Percentiles rank a stretch among this genome's conserved stretches.
These are phyloP conservation scores for Hortaea sp. DNA, from an alignment of 2,329 filamentous ascomycete genomes.

Conservation along the genomic window DNA sequence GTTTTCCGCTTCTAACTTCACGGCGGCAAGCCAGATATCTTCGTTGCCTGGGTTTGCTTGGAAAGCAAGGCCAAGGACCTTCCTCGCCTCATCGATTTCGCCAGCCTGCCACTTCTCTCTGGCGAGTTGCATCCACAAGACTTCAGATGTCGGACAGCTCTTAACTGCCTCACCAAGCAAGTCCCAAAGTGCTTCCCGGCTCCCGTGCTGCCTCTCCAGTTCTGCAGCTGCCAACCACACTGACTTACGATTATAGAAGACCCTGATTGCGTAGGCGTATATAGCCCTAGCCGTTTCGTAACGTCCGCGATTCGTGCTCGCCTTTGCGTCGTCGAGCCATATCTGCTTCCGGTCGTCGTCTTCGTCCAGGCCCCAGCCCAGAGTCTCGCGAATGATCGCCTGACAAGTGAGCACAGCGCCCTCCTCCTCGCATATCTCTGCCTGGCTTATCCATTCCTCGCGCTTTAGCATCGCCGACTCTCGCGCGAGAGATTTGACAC, in stretches of 20 bases:
- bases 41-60: slow-evolving; percentile 94
- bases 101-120: slow-evolving; percentile 89
- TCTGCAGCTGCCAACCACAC: slow-evolving; percentile 88
- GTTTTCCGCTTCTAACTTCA: slow-evolving; percentile 91
- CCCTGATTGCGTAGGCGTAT: slow-evolving; percentile 77
- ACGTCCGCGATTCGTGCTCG: slow-evolving; percentile 67
- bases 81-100: slow-evolving; percentile 74
- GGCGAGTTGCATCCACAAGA: slow-evolving; percentile 90
- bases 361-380: slow-evolving; percentile 88
- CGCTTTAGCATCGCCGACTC: slow-evolving; percentile 95
- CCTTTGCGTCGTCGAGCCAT: slow-evolving; percentile 88
- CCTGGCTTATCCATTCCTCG: slow-evolving; percentile 93
- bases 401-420: slow-evolving; percentile 77
- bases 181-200: slow-evolving; percentile 69
- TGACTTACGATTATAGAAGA: slow-evolving; percentile 80
- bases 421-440: slow-evolving; percentile 89
- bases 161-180: slow-evolving; percentile 89
- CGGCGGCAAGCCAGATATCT: slow-evolving; percentile 93
- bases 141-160: slow-evolving; percentile 81
- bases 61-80: slow-evolving; percentile 81
- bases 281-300: slow-evolving; percentile 91
- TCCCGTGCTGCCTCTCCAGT: slow-evolving; percentile 81
- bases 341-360: slow-evolving; percentile 93
- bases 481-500: slow-evolving; percentile 75
- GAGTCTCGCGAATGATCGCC: slow-evolving; percentile 82